A percentile compares a stretch with the other conserved stretches of the same genome.
Conservation (phyloP, 83 land plant species). For the Picea abies region DNA sequence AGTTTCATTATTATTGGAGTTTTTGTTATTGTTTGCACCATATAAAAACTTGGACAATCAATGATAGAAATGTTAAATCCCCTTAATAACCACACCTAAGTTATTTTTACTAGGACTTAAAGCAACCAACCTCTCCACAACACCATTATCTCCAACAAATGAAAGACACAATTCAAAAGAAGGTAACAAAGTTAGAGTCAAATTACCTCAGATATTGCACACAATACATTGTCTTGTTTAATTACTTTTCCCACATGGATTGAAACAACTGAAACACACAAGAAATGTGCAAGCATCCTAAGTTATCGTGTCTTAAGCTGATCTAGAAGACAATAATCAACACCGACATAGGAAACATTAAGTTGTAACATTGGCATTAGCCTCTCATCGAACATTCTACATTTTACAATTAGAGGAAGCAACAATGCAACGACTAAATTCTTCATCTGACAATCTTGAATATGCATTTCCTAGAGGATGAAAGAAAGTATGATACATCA, state of each 20-base stretch:
- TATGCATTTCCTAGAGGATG: background rate
- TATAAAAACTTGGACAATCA: too few relatives aligned
- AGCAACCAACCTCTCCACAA: too few relatives aligned
- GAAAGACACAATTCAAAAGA: too few relatives aligned
- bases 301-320: slow-evolving; percentile 75
- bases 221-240: slow-evolving; percentile 58
- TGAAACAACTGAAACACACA: slow-evolving; percentile 85
- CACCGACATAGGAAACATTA: slow-evolving; percentile 51
- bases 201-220: slow-evolving; percentile 41
- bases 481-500: background rate
- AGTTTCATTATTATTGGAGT: too few relatives aligned
- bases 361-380: slow-evolving; percentile 70
- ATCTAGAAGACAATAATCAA: slow-evolving; percentile 62
- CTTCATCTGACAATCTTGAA: background rate
- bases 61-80: too few relatives aligned
- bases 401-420: background rate
- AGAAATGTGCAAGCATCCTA: slow-evolving; percentile 75
- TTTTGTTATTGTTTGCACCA: too few relatives aligned
- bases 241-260: slow-evolving; percentile 81
- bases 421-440: background rate
- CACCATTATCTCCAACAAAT: too few relatives aligned
- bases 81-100: too few relatives aligned
- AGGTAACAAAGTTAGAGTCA: too few relatives aligned
- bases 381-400: slow-evolving; percentile 54
- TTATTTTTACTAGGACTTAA: too few relatives aligned